Conservation (phyloP, 1,139 yeast genomes). For the Arxiozyma telluris region DNA sequence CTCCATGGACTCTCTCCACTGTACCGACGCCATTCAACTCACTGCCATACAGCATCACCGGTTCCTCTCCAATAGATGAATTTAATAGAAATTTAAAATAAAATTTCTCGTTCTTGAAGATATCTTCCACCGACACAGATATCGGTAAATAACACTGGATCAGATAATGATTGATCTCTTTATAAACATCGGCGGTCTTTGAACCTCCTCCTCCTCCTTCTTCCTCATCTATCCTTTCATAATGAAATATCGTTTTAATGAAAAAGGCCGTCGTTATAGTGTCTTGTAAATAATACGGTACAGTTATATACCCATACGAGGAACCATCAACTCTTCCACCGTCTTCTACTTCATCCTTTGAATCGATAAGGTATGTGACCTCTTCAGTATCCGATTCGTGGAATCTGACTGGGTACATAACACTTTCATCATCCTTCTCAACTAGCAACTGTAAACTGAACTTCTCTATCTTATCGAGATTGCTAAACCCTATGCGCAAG, state of each 20-base stretch:
- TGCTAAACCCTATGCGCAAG: slow-evolving; percentile 11
- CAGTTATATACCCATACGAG: background rate
- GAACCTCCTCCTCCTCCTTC: background rate
- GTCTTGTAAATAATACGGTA: slow-evolving; percentile 16
- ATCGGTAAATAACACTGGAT: slow-evolving; percentile 22
- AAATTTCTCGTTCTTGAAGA: slow-evolving; percentile 22
- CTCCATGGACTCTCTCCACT: background rate
- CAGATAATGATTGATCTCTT: slow-evolving; percentile 10
- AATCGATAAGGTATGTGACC: background rate
- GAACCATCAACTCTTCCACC: background rate
- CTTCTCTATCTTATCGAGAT: slow-evolving; percentile 7
- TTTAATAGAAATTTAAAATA: slow-evolving; percentile 26
- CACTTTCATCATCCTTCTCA: slow-evolving; percentile 1
- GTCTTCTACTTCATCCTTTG: background rate
- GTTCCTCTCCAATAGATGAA: slow-evolving; percentile 21
- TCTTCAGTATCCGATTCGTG: background rate
- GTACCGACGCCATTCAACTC: slow-evolving; percentile 8
- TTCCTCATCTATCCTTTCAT: background rate
- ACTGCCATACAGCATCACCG: slow-evolving; percentile 18
- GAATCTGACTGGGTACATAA: slow-evolving; percentile 13
- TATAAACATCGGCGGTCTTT: slow-evolving; percentile 4
- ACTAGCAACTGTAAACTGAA: slow-evolving; percentile 11
- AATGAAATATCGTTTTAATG: slow-evolving; percentile 8
- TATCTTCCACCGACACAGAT: slow-evolving; percentile 29
- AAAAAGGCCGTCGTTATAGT: slow-evolving; percentile 14